Evolutionary conservation across 2,329 filamentous ascomycete genomes (phyloP), one percentile per base, ranked within the genome.

Genomic region (Ascochyta lentis): DNA sequence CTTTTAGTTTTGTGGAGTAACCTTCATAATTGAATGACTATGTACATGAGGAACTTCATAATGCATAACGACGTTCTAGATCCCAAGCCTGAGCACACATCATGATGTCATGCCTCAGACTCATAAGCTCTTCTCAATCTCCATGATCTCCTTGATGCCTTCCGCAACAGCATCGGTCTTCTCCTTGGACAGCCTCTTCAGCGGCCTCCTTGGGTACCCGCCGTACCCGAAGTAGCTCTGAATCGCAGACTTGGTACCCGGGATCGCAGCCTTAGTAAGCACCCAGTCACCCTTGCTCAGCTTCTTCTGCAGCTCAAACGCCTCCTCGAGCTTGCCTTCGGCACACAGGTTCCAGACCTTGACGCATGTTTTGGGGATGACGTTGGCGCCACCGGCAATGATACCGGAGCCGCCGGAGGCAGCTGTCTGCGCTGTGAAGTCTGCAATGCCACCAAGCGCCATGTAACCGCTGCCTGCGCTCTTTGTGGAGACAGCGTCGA

Each of bases 361-460:
- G 45, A 89, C 89, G 70, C 91, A 93, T 6, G 89, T 81, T 79
- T 93, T 92, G 46, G 92, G 92, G 76, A 94, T 86, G 54, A 96
- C 87, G 71, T 96, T 96, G 58, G 91, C 92, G 38, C 90, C 88
- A 19, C 92, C 92, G 15, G 90, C 91, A 68, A 96, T 95, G 76
- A 95, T 92, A 29, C 92, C 91, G 52, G 86, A 89, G 39, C 91
- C 91, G 43, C 91, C 91, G 43, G 86, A 90, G 58, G 89, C 83
- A 4, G 93, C 83, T 1, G 91, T 94, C 78, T 94, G 92, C 26
- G 91, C 82, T 0, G 91, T 92, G 76, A 96, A 96, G 77, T 96
- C 92, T 70, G 89, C 91, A 74, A 95, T 91, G 62, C 91, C 92
- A 41, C 91, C 91, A 70, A 95, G 92, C 19, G 91, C 91, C 84